Percentiles rank a stretch among this genome's conserved stretches.
These are phyloP conservation scores for Aspergillus pseudotamarii DNA, from an alignment of 2,329 filamentous ascomycete genomes.

Conservation along the genomic window DNA sequence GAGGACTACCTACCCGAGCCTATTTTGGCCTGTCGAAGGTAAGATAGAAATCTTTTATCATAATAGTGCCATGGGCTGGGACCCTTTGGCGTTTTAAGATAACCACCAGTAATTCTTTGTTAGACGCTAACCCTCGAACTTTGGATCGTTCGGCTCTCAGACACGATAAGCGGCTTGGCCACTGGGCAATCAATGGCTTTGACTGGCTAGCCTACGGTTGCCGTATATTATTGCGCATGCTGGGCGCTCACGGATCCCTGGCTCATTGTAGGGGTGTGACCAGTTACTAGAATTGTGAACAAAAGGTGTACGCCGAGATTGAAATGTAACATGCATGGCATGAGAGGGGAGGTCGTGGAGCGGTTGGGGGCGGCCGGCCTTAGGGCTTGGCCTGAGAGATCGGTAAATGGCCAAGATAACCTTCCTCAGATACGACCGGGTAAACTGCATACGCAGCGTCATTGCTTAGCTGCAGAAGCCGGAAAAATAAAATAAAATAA, in stretches of 20 bases:
- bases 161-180: not conserved
- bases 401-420: not conserved
- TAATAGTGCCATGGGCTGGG: not conserved
- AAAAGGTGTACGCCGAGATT: not conserved
- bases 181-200: not conserved
- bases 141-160: not conserved
- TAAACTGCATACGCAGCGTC: not conserved
- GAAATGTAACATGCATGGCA: not conserved
- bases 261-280: not conserved
- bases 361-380: not conserved
- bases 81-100: not conserved
- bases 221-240: not conserved
- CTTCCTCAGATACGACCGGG: not conserved
- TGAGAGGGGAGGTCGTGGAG: not conserved
- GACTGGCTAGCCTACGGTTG: not conserved
- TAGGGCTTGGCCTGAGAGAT: not conserved
- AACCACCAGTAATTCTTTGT: not conserved
- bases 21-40: too few species aligned
- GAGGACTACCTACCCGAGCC: too few species aligned
- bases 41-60: not conserved
- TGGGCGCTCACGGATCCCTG: not conserved
- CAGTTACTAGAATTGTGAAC: not conserved
- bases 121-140: not conserved
- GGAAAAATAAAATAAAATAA: not conserved
- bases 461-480: not conserved